Conservation (phyloP, 164 flowering plant species). For the Malania oleifera region DNA sequence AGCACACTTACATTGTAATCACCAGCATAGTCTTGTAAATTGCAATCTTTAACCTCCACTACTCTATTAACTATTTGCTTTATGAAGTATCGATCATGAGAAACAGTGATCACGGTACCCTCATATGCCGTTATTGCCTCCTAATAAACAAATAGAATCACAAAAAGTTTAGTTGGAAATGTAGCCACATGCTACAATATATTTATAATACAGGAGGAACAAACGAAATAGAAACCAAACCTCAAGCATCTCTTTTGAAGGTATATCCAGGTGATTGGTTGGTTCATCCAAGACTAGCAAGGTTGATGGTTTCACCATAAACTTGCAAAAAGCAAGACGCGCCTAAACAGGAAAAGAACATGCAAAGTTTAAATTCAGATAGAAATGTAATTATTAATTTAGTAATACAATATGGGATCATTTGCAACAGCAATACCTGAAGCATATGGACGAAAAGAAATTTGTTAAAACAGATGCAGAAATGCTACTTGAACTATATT, state of each 20-base stretch:
- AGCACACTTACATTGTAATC: constrained; percentile 77
- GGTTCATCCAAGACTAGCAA: constrained; percentile 95
- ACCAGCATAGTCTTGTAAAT: constrained; percentile 83
- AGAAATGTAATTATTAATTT: neutral
- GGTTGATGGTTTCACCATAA: constrained; percentile 97
- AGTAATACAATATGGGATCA: neutral
- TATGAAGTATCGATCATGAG: constrained; percentile 93
- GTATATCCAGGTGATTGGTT: constrained; percentile 96
- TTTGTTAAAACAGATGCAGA: neutral
- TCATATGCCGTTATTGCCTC: constrained; percentile 86
- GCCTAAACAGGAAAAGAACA: constrained; percentile 43
- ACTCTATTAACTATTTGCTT: constrained; percentile 94
- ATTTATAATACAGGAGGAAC: too few relatives aligned
- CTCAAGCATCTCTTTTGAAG: constrained; percentile 99
- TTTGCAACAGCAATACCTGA: neutral
- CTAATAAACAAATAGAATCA: constrained; percentile 32
- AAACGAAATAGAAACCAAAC: constrained; percentile 25
- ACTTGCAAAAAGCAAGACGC: constrained; percentile 94
- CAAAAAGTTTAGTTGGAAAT: neutral
- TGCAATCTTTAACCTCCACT: constrained; percentile 73
- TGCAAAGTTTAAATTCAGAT: neutral
- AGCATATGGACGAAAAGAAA: neutral
- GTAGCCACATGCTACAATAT: neutral
- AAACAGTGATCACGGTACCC: constrained; percentile 91
- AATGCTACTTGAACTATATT: neutral